Conservation (phyloP, 1,284 basidiomycete genomes). For the Tetrapyrgos nigripes region DNA sequence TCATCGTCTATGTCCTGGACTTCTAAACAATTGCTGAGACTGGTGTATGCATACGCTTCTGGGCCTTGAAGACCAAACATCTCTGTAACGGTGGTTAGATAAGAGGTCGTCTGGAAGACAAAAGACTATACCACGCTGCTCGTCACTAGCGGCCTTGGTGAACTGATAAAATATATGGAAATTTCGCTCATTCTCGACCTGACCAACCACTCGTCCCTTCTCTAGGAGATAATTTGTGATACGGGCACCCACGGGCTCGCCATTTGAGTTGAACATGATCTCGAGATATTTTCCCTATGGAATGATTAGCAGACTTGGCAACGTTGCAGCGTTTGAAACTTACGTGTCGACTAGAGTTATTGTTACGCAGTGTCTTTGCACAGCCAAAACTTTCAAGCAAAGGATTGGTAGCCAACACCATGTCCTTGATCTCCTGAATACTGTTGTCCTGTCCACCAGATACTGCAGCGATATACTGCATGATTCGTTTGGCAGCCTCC, state of each 20-base stretch:
- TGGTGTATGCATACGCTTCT: slow-evolving; percentile 95
- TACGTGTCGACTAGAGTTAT: slow-evolving; percentile 98
- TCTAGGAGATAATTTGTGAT: slow-evolving; percentile 99
- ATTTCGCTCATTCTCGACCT: slow-evolving; percentile 95
- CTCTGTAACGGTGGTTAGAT: slow-evolving; percentile 59
- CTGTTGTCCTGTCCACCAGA: slow-evolving; percentile 85
- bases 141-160: slow-evolving; percentile 91
- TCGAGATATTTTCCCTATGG: slow-evolving; percentile 96
- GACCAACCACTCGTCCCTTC: slow-evolving; percentile 96
- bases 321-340: slow-evolving; percentile 39
- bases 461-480: slow-evolving; percentile 99
- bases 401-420: slow-evolving; percentile 99
- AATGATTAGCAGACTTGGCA: slow-evolving; percentile 7
- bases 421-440: slow-evolving; percentile 98
- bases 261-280: slow-evolving; percentile 96
- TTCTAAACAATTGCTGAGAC: slow-evolving; percentile 89
- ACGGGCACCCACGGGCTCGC: slow-evolving; percentile 96
- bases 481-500: slow-evolving; percentile 97
- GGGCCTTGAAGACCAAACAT: slow-evolving; percentile 97
- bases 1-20: slow-evolving; percentile 93
- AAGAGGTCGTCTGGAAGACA: slow-evolving; percentile 1
- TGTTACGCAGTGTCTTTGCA: slow-evolving; percentile 98
- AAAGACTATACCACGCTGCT: slow-evolving; percentile 76
- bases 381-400: slow-evolving; percentile 98
- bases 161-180: slow-evolving; percentile 99